Evolutionary conservation across 2,329 filamentous ascomycete genomes (phyloP).

Genomic region (Aspergillus persii): DNA sequence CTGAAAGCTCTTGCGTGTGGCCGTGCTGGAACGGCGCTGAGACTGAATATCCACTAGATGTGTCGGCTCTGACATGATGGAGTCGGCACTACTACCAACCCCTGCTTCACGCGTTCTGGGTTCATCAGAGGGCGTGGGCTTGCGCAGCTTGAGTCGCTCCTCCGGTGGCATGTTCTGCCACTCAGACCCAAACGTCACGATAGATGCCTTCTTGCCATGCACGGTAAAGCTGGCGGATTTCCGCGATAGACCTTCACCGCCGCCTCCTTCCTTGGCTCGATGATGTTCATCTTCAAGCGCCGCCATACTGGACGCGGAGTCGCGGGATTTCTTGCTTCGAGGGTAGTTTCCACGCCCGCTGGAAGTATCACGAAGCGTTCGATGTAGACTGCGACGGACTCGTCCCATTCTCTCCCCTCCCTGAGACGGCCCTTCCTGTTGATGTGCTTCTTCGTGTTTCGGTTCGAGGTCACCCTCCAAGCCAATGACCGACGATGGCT

Average conservation of each 20-base stretch:
- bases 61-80: slow-evolving; percentile 22
- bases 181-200: slow-evolving; percentile 94
- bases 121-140: slow-evolving; percentile 41
- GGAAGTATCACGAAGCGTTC: slow-evolving; percentile 79
- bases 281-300: slow-evolving; percentile 50
- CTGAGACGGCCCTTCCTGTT: slow-evolving; percentile 34
- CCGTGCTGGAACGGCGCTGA: slow-evolving; percentile 63
- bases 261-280: slow-evolving; percentile 28
- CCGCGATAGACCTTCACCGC: slow-evolving; percentile 68
- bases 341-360: slow-evolving; percentile 61
- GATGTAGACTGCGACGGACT: slow-evolving; percentile 82
- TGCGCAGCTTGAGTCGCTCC: slow-evolving; percentile 67
- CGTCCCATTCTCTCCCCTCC: slow-evolving; percentile 59
- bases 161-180: slow-evolving; percentile 75
- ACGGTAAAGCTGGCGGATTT: slow-evolving; percentile 89
- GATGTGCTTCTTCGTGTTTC: slow-evolving; percentile 27
- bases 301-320: slow-evolving; percentile 62
- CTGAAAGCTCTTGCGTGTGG: slow-evolving; percentile 58
- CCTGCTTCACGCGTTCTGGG: slow-evolving; percentile 34
- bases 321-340: slow-evolving; percentile 73
- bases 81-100: slow-evolving; percentile 27
- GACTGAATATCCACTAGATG: slow-evolving; percentile 57
- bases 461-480: slow-evolving; percentile 45
- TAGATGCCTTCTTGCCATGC: slow-evolving; percentile 95
- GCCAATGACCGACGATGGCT: slow-evolving; percentile 37